phyloP scores from a whole-genome alignment of 768 basidiomycete genomes.

The Fomitopsis pulvina region DNA sequence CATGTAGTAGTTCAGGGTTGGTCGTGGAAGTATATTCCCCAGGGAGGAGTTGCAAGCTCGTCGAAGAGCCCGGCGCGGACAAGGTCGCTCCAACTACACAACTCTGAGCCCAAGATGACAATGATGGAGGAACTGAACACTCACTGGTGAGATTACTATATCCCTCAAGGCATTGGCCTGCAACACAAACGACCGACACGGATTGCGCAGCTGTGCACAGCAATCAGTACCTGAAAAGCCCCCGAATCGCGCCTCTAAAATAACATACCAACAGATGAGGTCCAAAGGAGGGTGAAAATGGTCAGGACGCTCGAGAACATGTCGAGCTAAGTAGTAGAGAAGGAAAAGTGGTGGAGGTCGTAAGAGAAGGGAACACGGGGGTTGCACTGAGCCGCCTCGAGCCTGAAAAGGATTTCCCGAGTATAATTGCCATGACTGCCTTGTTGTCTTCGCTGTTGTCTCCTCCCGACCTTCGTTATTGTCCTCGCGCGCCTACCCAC shows the following conservation, averaged over 20 bases:
- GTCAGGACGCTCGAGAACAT: conserved; percentile 37
- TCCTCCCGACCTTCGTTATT: neutral
- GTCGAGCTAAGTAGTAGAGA: conserved; percentile 13
- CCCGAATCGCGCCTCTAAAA: neutral
- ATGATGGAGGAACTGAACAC: conserved; percentile 24
- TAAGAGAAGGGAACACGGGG: conserved; percentile 13
- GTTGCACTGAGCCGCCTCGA: neutral
- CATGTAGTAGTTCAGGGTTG: conserved; percentile 65
- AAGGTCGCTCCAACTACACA: conserved; percentile 65
- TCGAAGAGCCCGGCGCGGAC: conserved; percentile 45
- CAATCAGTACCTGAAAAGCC: neutral
- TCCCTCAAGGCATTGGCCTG: conserved; percentile 84
- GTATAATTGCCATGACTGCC: conserved; percentile 20
- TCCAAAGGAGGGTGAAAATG: conserved; percentile 26
- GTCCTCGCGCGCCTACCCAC: neutral
- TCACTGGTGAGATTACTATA: conserved; percentile 62
- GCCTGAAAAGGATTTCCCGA: conserved; percentile 13
- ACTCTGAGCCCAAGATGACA: too few species aligned
- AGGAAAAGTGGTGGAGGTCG: conserved; percentile 8
- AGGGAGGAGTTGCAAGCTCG: conserved; percentile 59
- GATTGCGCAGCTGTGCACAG: conserved; percentile 38
- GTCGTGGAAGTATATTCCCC: conserved; percentile 71
- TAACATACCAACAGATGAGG: conserved; percentile 35
- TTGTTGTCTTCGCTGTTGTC: conserved; percentile 13
- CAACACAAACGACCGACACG: conserved; percentile 69